phyloP scores from a whole-genome alignment of 2,329 filamentous ascomycete species.

The Colletotrichum gigasporum region DNA sequence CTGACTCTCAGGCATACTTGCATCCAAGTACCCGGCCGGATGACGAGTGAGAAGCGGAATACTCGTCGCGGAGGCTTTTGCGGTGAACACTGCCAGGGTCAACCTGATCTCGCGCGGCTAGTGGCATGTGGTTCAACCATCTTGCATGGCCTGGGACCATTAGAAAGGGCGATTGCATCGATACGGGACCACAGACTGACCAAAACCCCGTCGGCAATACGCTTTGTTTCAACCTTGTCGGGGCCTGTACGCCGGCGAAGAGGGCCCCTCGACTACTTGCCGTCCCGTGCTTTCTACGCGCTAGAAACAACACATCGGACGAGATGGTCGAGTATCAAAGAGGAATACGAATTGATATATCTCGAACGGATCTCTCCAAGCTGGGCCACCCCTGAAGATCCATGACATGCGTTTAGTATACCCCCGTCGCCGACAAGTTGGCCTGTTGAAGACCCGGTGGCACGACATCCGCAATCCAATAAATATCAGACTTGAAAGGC shows the following conservation, averaged over 20 bases:
- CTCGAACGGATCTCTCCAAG: neutral
- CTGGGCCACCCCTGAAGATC: neutral
- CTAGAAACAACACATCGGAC: neutral
- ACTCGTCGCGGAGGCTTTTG: neutral
- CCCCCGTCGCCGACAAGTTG: neutral
- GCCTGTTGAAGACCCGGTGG: neutral
- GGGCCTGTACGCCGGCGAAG: neutral
- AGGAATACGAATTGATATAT: neutral
- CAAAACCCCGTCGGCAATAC: too few relatives aligned
- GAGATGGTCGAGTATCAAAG: neutral
- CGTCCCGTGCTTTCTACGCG: too few relatives aligned
- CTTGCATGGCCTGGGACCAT: neutral
- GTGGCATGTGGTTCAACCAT: neutral
- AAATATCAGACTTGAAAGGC: slow-evolving; percentile 7
- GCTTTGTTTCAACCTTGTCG: neutral
- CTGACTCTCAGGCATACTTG: neutral
- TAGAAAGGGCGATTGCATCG: slow-evolving; percentile 14
- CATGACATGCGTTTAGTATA: neutral
- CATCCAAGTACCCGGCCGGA: neutral
- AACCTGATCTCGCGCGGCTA: slow-evolving; percentile 9
- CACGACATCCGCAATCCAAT: neutral
- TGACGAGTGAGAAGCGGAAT: neutral
- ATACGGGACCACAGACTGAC: neutral
- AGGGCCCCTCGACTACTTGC: neutral
- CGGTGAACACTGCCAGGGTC: neutral